Percentiles rank a stretch among this genome's conserved stretches.
These are phyloP conservation scores for Phaffia tasmanica DNA, from an alignment of 768 basidiomycete genomes.

Conservation along the genomic window DNA sequence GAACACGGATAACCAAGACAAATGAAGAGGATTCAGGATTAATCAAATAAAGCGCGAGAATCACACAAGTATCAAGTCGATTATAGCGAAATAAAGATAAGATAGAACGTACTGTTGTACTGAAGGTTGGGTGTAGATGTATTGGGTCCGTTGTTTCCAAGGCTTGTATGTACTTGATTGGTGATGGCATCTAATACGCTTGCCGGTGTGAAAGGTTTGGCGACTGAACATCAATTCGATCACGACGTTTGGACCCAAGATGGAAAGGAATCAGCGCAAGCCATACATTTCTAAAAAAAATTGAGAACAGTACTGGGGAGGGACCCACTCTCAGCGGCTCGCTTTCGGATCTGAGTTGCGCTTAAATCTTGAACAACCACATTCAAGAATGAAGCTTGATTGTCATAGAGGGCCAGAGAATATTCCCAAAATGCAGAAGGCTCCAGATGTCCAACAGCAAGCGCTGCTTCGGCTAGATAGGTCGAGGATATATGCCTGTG, in stretches of 20 bases:
- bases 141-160: constrained; percentile 4
- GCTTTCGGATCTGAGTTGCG: constrained; percentile 7
- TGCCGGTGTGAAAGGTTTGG: no score
- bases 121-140: constrained; percentile 3
- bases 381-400: constrained; percentile 5
- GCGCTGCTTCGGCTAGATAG: neutral
- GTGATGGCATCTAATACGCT: no score
- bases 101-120: constrained; percentile 13
- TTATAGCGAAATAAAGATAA: neutral
- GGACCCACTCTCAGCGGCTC: constrained; percentile 4
- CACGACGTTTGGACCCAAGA: no score
- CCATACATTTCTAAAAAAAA: no score
- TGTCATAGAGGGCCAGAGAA: neutral
- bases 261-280: no score
- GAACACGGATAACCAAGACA: no score
- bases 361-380: constrained; percentile 2
- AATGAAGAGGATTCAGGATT: no score
- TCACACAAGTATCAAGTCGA: no score
- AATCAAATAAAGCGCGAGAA: neutral
- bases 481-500: no score
- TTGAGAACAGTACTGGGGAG: no score
- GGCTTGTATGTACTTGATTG: no score
- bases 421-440: constrained; percentile 6
- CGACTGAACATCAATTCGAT: no score
- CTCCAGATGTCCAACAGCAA: constrained; percentile 8